A percentile compares a stretch with the other conserved stretches of the same genome.
Conservation (phyloP, 495 filamentous ascomycete genomes). For the Pseudevernia furfuracea region DNA sequence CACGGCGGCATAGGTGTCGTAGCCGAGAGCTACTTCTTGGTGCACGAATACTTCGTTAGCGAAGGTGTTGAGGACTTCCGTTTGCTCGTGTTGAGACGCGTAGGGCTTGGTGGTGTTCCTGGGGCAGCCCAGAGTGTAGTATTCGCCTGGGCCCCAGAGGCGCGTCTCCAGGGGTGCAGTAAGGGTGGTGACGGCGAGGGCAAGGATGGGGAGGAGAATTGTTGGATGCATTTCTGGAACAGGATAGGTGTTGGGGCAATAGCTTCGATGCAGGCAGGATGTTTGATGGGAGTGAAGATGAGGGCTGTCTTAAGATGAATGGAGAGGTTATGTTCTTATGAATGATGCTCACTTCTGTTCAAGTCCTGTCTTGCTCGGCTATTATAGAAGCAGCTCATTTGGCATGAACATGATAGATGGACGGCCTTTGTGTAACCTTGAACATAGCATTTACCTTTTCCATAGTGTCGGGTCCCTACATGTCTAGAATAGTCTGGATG, state of each 20-base stretch:
- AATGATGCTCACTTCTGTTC: neutral
- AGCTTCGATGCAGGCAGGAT: neutral
- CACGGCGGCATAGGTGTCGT: conserved; percentile 8
- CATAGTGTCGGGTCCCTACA: neutral
- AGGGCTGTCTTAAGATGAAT: neutral
- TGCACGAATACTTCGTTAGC: conserved; percentile 6
- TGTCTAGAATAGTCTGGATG: neutral
- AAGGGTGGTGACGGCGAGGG: conserved; percentile 27
- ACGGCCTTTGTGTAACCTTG: neutral
- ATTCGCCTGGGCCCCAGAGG: neutral
- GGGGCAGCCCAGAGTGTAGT: conserved; percentile 10
- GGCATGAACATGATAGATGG: neutral
- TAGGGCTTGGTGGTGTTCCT: conserved; percentile 6
- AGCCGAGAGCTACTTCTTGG: conserved; percentile 2
- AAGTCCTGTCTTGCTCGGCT: neutral
- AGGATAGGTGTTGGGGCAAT: neutral
- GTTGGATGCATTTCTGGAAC: conserved; percentile 14
- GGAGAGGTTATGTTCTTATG: neutral
- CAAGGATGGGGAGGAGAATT: conserved; percentile 22
- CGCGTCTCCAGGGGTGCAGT: neutral
- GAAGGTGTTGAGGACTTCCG: conserved; percentile 2
- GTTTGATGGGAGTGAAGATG: neutral
- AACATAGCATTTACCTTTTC: neutral
- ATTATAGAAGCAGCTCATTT: neutral
- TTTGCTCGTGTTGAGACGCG: conserved; percentile 7